Percentiles rank a stretch among this genome's conserved stretches.
These are phyloP conservation scores for Phytophthora quininea DNA, from an alignment of 352 stramenopile genomes.

Conservation along the genomic window DNA sequence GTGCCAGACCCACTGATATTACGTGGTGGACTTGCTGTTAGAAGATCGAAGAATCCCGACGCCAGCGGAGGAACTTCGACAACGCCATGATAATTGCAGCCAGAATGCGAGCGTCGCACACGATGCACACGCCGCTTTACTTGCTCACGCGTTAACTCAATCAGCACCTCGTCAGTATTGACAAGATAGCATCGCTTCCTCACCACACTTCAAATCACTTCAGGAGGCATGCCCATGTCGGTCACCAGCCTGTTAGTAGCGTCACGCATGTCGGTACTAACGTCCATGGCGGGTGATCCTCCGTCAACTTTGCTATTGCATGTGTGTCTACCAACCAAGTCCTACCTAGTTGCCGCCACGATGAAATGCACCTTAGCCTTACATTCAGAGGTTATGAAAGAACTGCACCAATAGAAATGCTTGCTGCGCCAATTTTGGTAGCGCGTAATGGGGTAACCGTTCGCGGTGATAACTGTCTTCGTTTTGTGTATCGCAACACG, in stretches of 20 bases:
- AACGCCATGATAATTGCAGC: not conserved
- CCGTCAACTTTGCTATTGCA: not conserved
- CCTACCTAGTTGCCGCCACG: not conserved
- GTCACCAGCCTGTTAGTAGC: not conserved
- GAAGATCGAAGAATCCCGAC: not conserved
- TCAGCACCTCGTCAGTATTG: not conserved
- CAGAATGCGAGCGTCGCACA: not conserved
- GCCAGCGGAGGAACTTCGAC: slow-evolving; percentile 2
- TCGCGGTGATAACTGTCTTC: not conserved
- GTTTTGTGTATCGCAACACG: not conserved
- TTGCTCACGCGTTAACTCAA: not conserved
- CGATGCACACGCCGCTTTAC: not conserved
- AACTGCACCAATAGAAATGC: not conserved
- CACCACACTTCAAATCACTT: not conserved
- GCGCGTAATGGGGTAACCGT: not conserved
- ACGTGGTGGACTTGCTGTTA: not conserved
- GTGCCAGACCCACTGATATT: not conserved
- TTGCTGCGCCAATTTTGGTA: not conserved
- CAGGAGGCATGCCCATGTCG: not conserved
- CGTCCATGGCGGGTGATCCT: not conserved
- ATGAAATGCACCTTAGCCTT: not conserved
- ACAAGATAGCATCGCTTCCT: not conserved
- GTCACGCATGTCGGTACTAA: not conserved
- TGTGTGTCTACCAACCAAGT: not conserved
- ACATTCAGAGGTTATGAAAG: not conserved